Evolutionary conservation across 2,329 filamentous ascomycete species (phyloP), one percentile per base, ranked within the genome.

Genomic region (Cladosporium austrohemisphaericum): DNA sequence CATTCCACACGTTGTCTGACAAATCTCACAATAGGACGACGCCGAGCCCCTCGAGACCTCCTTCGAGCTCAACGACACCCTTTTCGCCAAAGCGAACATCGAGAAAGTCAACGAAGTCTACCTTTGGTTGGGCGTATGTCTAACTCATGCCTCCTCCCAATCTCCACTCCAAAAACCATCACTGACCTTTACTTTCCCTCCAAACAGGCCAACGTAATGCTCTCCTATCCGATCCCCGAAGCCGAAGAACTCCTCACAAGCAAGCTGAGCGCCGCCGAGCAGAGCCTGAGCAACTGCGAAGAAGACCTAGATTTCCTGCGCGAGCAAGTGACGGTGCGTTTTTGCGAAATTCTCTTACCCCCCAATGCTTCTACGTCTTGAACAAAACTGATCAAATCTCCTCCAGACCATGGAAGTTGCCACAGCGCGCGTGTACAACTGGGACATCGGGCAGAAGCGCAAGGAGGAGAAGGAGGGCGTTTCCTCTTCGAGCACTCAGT

Each of bases 401-500:
- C n/a, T n/a, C n/a, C 58, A 94, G 88, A 96, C 91, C 0, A 85
- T 98, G 76, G 93, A 98, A 70, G 93, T 98, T 26, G 93, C 93
- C 3, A 90, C 92, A 32, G 93, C 93, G 18, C 80, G 93, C 56
- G 91, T 98, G n/a, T 97, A 98, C 71, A 98, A 98, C 70, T 97
- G 93, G 92, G 93, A 98, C 64, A 90, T 98, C 4, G 88, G 92
- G 35, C 88, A 95, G 75, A 88, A 94, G 71, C 79, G 93, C 60
- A 96, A 95, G 75, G 90, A 95, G 53, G 90, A 95, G 53, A 93
- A 90, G 68, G 76, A 37, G 7, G 25, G 13, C 2, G 43, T 14
- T 28, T 22, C n/a, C n/a, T n/a, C n/a, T n/a, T n/a, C n/a, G n/a
- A n/a, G n/a, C n/a, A n/a, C n/a, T n/a, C n/a, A n/a, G n/a, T n/a